These are phyloP conservation scores for Kodamaea jinghongensis DNA, from an alignment of 805 yeast species.

Conservation along the genomic window DNA sequence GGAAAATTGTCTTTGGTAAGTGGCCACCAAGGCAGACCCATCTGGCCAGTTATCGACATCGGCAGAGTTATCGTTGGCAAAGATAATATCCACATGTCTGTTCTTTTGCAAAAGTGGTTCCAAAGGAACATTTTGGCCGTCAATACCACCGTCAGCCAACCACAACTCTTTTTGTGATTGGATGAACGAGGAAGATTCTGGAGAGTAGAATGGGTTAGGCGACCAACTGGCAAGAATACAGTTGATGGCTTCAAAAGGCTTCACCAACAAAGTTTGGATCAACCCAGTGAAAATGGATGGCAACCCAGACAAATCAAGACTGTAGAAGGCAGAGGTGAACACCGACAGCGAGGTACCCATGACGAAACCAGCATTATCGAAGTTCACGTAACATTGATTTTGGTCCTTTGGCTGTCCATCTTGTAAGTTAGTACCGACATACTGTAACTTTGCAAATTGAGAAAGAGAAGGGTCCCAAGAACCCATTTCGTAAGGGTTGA, in stretches of 20 bases:
- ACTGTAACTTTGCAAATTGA: slow-evolving; percentile 63
- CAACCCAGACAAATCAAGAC: slow-evolving; percentile 44
- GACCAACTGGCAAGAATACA: slow-evolving; percentile 10
- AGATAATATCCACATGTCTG: slow-evolving; percentile 34
- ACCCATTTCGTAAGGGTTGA: slow-evolving; percentile 54
- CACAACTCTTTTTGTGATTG: slow-evolving; percentile 23
- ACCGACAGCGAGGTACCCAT: slow-evolving; percentile 82
- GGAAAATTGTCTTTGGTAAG: slow-evolving; percentile 33
- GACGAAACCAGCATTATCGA: slow-evolving; percentile 78
- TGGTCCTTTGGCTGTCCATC: slow-evolving; percentile 52
- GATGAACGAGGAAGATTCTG: slow-evolving; percentile 16
- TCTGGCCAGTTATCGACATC: slow-evolving; percentile 38
- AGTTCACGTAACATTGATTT: slow-evolving; percentile 57
- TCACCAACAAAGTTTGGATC: slow-evolving; percentile 4
- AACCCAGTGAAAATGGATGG: slow-evolving; percentile 11
- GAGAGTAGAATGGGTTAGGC: slow-evolving; percentile 63
- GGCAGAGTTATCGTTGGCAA: slow-evolving; percentile 38
- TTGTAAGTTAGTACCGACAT: slow-evolving; percentile 63
- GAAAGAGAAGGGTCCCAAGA: slow-evolving; percentile 80
- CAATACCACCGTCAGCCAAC: slow-evolving; percentile 44
- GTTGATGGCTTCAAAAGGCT: slow-evolving; percentile 1
- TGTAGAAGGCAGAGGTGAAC: slow-evolving; percentile 65
- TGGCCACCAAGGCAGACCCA: slow-evolving; percentile 32
- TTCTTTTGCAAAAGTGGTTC: slow-evolving; percentile 36
- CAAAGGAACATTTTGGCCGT: slow-evolving; percentile 36